Base-by-base conservation (phyloP, 108 stramenopile genomes). In the Skeletonema grethae region DNA sequence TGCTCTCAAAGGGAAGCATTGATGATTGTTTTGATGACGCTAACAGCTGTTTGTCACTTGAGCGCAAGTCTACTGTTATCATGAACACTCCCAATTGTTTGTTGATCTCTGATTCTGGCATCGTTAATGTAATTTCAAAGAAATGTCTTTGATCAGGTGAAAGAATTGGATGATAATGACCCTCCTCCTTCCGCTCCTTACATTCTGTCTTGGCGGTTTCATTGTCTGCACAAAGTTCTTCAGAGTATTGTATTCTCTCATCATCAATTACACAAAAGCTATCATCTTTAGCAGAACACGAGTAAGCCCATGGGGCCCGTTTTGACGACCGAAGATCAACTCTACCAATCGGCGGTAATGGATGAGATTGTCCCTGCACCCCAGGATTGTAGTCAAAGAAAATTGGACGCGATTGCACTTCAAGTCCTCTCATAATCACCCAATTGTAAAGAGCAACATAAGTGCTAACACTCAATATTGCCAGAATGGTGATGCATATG, bases 71-170 rank as follows among this genome's bases (percentile, higher is more conserved):
- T 7, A 86, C 79, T 18, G 63, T 76, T 64, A 90, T 70, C 73
- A 86, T 87, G 62, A 90, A 87, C 63, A 90, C 73, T 12, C 89
- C 89, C 57, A 86, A 64, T 36, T 77, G 50, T 31, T 73, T 63
- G 73, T 92, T 92, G 20, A 78, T 56, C 22, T 75, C 70, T 7
- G 88, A 88, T 64, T 95, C 88, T 24, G 94, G 94, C 22, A 95
- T 61, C 13, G 75, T 78, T 4, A 95, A 72, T 24, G 67, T 30
- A 13, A 90, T 61, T 64, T 95, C 90, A 38, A 92, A 43, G 63
- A 84, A 92, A 67, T 91, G 89, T 20, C 71, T 48, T 9, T 80
- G 76, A 12, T 79, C 73, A 34, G 80, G 57, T 36, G 48, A 65
- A 8, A 94, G 75, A 31, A 91, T 62, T 30, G 38, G 50, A 9